A percentile compares a stretch with the other conserved stretches of the same genome.
These are phyloP conservation scores for Quercus agrifolia DNA, from an alignment of 306 rosid species.

Conservation along the genomic window DNA sequence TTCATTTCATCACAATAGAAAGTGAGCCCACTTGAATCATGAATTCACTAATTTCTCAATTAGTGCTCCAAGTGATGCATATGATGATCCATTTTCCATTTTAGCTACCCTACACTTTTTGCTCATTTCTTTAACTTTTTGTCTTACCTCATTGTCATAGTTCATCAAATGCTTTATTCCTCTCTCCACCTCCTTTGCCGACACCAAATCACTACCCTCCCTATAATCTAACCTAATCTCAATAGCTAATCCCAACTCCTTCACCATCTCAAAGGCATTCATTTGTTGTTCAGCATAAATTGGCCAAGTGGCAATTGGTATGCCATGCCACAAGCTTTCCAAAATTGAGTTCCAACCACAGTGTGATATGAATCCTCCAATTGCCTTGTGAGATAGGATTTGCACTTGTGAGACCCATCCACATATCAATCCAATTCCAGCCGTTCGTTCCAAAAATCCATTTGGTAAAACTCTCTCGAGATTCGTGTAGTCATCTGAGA, in stretches of 20 bases:
- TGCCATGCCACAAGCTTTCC: constrained; percentile 63
- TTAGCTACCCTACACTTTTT: constrained; percentile 8
- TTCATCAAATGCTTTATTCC: constrained; percentile 33
- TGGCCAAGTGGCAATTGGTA: constrained; percentile 68
- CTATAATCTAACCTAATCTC: constrained; percentile 52
- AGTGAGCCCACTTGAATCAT: neutral
- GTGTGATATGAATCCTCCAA: constrained; percentile 61
- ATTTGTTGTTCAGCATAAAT: constrained; percentile 49
- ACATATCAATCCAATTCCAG: constrained; percentile 34
- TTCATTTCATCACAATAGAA: neutral
- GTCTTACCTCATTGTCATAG: constrained; percentile 23
- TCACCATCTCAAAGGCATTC: constrained; percentile 64
- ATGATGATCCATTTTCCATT: constrained; percentile 39
- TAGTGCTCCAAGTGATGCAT: constrained; percentile 5
- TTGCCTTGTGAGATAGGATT: constrained; percentile 35
- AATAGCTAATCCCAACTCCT: constrained; percentile 51
- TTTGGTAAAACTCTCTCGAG: constrained; percentile 14
- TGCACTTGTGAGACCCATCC: constrained; percentile 58
- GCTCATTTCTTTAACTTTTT: constrained; percentile 36
- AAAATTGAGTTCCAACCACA: constrained; percentile 71
- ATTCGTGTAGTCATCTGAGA: constrained; percentile 16
- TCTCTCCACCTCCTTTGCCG: constrained; percentile 32
- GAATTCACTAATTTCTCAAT: neutral
- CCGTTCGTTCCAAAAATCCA: constrained; percentile 43
- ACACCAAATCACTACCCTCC: constrained; percentile 30